Base-by-base conservation (phyloP, 2,329 filamentous ascomycete species). In the Zarea fungicola region DNA sequence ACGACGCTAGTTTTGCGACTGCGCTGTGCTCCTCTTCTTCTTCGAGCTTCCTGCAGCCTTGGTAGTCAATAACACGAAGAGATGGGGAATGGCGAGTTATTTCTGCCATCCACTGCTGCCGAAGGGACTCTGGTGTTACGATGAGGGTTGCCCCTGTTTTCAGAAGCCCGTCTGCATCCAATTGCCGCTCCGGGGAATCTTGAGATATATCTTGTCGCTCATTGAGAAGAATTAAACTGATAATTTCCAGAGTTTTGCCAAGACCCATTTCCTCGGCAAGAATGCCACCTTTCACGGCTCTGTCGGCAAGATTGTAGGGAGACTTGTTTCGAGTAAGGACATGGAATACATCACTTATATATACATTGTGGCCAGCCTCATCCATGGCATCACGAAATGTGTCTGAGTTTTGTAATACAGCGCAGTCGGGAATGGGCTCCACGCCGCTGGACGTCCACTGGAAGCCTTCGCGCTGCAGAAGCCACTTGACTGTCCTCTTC, bases 211-310 rank as follows among this genome's bases (percentile, higher is more conserved):
- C 14, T 57, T 61, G 25, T 6, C 78, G 75, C 32, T 63, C 70
- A 60, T 92, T 81, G 21, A 85, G 69, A 7, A 80, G 70, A n/a
- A 90, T 78, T 10, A 92, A 70, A 4, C 83, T 77, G 37, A 90
- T 80, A 2, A 88, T 73, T 65, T 92, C 88, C 3, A 91, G 72
- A 0, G 87, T 92, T 63, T 92, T 92, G 2, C 87, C 87, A 1
- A 92, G 70, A 0, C 87, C 87, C 87, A 92, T 92, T 63, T 92
- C 87, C 60, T 92, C 87, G 0, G 85, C 82, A 5, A 92, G 68
- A 41, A 89, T 83, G 1, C 86, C 86, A 11, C 81, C 80, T 39
- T 65, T 74, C 10, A 80, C 50, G 1, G 57, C 54, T n/a, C 62
- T 60, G 44, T 78, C 67, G 19, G 63, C 51, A 37, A 68, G 61